Evolutionary conservation across 108 stramenopile genomes (phyloP), one percentile per base, ranked within the genome.

Genomic region (Pinguiococcus pyrenoidosus): DNA sequence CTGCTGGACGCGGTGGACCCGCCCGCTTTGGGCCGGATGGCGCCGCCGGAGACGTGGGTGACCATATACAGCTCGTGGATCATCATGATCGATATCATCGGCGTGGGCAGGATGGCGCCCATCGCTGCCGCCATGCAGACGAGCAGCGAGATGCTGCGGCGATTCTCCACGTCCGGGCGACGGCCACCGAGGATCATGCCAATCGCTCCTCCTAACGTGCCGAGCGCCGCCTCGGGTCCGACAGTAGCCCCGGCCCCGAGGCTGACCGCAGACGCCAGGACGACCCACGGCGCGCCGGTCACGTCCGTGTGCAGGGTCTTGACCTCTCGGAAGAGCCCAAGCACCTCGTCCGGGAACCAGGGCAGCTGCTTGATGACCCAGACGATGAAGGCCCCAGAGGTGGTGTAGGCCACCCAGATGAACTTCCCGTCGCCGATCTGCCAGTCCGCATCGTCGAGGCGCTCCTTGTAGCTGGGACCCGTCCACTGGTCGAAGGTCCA

Each of bases 51-150:
- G n/a, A n/a, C n/a, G n/a, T n/a, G n/a, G n/a, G n/a, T n/a, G n/a
- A n/a, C n/a, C n/a, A n/a, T n/a, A n/a, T n/a, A n/a, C 25, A 62
- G 40, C 37, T 62, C 61, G 46, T 54, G 61, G 3, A 62, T 21
- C 0, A 62, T 37, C 41, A 62, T 21, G 7, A 42, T 44, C 14
- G 39, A n/a, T 4, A 62, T 26, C 10, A 54, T 22, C 13, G 51
- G 61, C 27, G 42, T 26, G 3, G 61, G 61, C n/a, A 62, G 54
- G 9, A 62, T 29, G 21, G 61, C 61, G 16, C 61, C 61, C 33
- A 62, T 32, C 16, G 61, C 50, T 5, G 39, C 47, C 2, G 61
- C 43, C 61, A 62, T 54, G 29, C 61, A 51, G 21, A 23, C 29
- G 18, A 60, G 32, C 0, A 30, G 29, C 21, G 29, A 32, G 8